Percentiles rank a stretch among this genome's conserved stretches.
phyloP scores from a whole-genome alignment of 257 asterid genomes.

The Penstemon newberryi region DNA sequence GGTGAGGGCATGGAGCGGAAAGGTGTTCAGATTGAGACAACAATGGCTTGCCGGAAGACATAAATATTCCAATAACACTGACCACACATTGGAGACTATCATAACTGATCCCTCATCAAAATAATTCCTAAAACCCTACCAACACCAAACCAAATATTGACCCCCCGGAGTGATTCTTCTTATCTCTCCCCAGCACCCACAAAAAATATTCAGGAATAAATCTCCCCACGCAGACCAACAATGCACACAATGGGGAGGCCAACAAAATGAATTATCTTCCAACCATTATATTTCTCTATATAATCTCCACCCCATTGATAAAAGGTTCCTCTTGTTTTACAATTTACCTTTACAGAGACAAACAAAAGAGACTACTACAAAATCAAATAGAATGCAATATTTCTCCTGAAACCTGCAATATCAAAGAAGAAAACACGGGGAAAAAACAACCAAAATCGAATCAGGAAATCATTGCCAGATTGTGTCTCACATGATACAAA shows the following conservation, averaged over 20 bases:
- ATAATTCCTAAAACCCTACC: constrained; percentile 27
- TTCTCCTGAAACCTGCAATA: constrained; percentile 35
- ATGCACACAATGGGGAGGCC: constrained; percentile 33
- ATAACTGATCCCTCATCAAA: constrained; percentile 31
- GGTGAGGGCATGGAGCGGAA: constrained; percentile 41
- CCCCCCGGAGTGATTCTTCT: no score
- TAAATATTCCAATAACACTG: constrained; percentile 45
- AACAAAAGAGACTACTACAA: constrained; percentile 18
- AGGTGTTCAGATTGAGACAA: constrained; percentile 48
- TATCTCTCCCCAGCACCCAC: constrained; percentile 13
- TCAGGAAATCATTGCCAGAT: constrained; percentile 32
- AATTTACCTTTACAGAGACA: constrained; percentile 19
- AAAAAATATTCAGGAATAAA: constrained; percentile 17
- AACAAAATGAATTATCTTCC: constrained; percentile 22
- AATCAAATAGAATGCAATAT: constrained; percentile 20
- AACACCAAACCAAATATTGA: constrained; percentile 15
- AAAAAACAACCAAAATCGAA: constrained; percentile 25
- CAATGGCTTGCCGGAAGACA: constrained; percentile 84
- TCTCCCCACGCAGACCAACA: constrained; percentile 29
- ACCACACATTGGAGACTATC: constrained; percentile 46
- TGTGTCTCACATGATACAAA: constrained; percentile 16
- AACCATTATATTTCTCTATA: constrained; percentile 15
- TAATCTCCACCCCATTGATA: constrained; percentile 3
- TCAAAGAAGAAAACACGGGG: constrained; percentile 8
- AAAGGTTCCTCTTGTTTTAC: not conserved